phyloP scores from a whole-genome alignment of 2,329 filamentous ascomycete species.

The Hypoxylon sp. region DNA sequence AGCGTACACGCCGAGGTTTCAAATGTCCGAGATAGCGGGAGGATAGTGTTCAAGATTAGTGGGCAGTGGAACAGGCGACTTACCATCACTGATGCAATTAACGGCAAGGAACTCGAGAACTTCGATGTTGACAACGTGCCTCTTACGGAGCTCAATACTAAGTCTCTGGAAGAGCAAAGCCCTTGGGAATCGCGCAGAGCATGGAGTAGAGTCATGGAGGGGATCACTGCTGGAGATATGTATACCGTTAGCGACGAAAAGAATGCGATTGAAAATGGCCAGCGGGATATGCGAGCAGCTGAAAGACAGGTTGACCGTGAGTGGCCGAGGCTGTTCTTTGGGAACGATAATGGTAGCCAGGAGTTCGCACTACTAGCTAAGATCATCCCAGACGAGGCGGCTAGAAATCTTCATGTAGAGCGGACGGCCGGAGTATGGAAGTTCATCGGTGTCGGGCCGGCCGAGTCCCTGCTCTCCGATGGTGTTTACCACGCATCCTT shows the following conservation, averaged over 20 bases:
- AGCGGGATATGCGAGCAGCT: conserved; percentile 46
- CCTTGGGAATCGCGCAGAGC: conserved; percentile 50
- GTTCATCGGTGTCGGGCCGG: conserved; percentile 43
- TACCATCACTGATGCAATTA: conserved; percentile 40
- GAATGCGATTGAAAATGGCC: conserved; percentile 45
- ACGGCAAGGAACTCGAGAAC: conserved; percentile 34
- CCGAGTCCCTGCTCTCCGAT: conserved; percentile 44
- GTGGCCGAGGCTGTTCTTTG: conserved; percentile 50
- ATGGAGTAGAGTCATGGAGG: conserved; percentile 44
- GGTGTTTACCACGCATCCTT: conserved; percentile 36
- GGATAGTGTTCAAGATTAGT: conserved; percentile 50
- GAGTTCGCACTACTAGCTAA: conserved; percentile 45
- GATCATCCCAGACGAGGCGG: conserved; percentile 39
- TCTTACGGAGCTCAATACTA: conserved; percentile 24
- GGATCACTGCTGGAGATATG: conserved; percentile 43
- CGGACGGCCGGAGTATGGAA: conserved; percentile 47
- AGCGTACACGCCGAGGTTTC: conserved; percentile 47
- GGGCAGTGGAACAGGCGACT: conserved; percentile 51
- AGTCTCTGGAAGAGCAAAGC: conserved; percentile 39
- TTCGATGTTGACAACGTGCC: conserved; percentile 46
- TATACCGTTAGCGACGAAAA: conserved; percentile 36
- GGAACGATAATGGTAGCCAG: conserved; percentile 16
- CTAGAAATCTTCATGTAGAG: conserved; percentile 21
- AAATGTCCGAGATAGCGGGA: conserved; percentile 31
- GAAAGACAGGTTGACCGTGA: conserved; percentile 37